phyloP scores from a whole-genome alignment of 805 yeast genomes.

The Isabelozyma rhagii region DNA sequence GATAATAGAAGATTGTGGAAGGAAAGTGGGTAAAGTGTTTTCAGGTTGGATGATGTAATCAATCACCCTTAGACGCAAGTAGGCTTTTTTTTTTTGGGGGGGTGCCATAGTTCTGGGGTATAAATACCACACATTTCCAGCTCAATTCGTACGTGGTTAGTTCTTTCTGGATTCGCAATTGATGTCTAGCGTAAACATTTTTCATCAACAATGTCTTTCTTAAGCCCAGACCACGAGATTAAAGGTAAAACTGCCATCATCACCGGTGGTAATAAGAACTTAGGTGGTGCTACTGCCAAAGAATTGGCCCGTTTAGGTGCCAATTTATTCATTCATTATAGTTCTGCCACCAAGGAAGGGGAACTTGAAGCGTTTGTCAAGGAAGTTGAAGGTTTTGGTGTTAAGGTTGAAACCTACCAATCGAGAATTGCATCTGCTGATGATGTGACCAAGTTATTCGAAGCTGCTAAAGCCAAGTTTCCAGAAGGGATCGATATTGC shows the following conservation, averaged over 20 bases:
- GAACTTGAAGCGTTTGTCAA: slow-evolving; percentile 34
- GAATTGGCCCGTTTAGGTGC: slow-evolving; percentile 57
- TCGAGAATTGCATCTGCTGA: slow-evolving; percentile 42
- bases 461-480: slow-evolving; percentile 38
- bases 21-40: too few species aligned
- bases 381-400: slow-evolving; percentile 29
- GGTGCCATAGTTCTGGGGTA: too few species aligned
- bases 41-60: too few species aligned
- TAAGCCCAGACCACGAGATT: slow-evolving; percentile 9
- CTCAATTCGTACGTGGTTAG: too few species aligned
- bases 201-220: background rate
- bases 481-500: slow-evolving; percentile 57
- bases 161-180: background rate
- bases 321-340: slow-evolving; percentile 53
- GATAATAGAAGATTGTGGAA: too few species aligned
- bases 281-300: slow-evolving; percentile 51
- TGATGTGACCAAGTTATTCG: slow-evolving; percentile 45
- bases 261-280: slow-evolving; percentile 62
- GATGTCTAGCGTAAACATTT: background rate
- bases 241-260: slow-evolving; percentile 51
- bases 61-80: too few species aligned
- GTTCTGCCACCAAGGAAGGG: slow-evolving; percentile 37
- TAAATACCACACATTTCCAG: too few species aligned
- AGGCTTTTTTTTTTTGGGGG: too few species aligned
- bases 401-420: slow-evolving; percentile 41